Evolutionary conservation across 169 alveolate genomes (phyloP).

Genomic region (Plasmodium gallinaceum): DNA sequence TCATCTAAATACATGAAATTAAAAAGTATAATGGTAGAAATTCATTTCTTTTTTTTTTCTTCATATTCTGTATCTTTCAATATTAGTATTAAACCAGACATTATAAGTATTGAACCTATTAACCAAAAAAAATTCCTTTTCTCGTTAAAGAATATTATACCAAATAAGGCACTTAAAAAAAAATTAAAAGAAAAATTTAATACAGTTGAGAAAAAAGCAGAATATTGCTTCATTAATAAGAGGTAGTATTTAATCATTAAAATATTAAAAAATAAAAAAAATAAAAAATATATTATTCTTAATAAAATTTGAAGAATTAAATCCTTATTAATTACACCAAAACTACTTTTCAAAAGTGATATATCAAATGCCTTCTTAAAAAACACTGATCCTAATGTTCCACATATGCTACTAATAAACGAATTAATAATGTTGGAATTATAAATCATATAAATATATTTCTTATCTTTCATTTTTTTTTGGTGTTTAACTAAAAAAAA

Average conservation of each 20-base stretch:
- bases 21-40: too few relatives aligned
- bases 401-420: slow-evolving; percentile 51
- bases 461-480: slow-evolving; percentile 13
- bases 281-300: slow-evolving; percentile 43
- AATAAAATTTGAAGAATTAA: slow-evolving; percentile 22
- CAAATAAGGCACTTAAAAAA: slow-evolving; percentile 66
- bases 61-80: slow-evolving; percentile 34
- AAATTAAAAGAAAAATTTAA: slow-evolving; percentile 53
- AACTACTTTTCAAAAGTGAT: slow-evolving; percentile 4
- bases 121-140: slow-evolving; percentile 48
- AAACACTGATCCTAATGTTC: slow-evolving; percentile 65
- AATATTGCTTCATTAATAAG: slow-evolving; percentile 55
- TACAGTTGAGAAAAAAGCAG: slow-evolving; percentile 61
- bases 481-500: slow-evolving; percentile 14
- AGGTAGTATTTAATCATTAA: slow-evolving; percentile 53
- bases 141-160: slow-evolving; percentile 50
- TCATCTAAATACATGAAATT: too few relatives aligned
- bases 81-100: slow-evolving; percentile 39
- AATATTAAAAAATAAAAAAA: slow-evolving; percentile 41
- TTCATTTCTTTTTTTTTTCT: slow-evolving; percentile 24
- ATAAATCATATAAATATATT: not conserved
- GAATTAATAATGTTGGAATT: slow-evolving; percentile 30
- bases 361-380: slow-evolving; percentile 57
- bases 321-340: not conserved
- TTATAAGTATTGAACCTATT: slow-evolving; percentile 34